Evolutionary conservation across 140 eudicot species (phyloP), one percentile per base, ranked within the genome.

Genomic region (Flaveria floridana): DNA sequence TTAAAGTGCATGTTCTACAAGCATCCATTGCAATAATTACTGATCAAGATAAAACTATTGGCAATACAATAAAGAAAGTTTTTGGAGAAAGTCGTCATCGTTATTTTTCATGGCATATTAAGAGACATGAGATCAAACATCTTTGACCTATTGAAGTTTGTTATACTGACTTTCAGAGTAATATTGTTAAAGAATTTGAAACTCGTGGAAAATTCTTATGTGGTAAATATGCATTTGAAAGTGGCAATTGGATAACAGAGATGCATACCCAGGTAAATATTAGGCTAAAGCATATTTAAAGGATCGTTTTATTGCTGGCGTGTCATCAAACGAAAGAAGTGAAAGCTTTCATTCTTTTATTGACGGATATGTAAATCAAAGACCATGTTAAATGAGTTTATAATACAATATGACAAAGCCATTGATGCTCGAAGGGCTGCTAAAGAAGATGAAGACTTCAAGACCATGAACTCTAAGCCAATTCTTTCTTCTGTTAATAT

Each of bases 31-130:
- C 55, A 11, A 48, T 48, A 14, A 3, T 48, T 14, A 48, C 55
- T 3, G 5, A 48, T 11, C 18, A 48, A 48, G 55, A 48, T 48
- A 48, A 48, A 48, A 19, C 55, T 48, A 53, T 65, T 16, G 52
- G 23, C 19, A 59, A 65, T 65, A 26, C 61, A 3, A 53, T 53
- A 3, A 53, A 53, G 6, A 53, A 8, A 3, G 10, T 53, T 53
- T 53, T 6, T 1, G 21, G 23, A 53, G 18, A n/a, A 53, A 16
- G 9, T 53, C 21, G 23, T 5, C 61, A 53, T 53, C 23, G 20
- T 53, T 53, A n/a, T 53, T 53, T 7, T 53, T 53, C 23, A 53
- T 53, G 61, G 61, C 61, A 53, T 53, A 53, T 53, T n/a, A 53
- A 53, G 61, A 53, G 18, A 53, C 61, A 53, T 16, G 61, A 53